phyloP scores from a whole-genome alignment of 2,329 filamentous ascomycete species.

The Colletotrichum aenigma region DNA sequence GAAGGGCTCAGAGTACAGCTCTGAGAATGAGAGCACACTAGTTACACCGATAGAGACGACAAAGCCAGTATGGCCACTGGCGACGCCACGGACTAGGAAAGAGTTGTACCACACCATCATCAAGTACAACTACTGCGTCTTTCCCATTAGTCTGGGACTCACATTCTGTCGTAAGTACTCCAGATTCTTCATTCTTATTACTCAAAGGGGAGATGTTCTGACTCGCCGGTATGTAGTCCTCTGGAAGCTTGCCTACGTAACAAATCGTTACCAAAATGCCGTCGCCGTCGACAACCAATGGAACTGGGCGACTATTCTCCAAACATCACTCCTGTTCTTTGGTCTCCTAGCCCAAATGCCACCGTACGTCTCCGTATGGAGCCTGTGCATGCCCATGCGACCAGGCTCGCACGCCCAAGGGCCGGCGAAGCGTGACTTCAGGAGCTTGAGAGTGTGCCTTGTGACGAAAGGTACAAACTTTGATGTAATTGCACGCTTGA shows the following conservation, averaged over 20 bases:
- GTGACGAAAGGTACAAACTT: not conserved
- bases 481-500: not conserved
- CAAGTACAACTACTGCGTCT: not conserved
- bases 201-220: not conserved
- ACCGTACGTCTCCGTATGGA: not conserved
- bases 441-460: not conserved
- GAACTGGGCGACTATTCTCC: not conserved
- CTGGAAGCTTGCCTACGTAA: not conserved
- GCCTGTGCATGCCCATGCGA: not conserved
- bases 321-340: not conserved
- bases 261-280: not conserved
- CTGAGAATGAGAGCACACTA: not conserved
- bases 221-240: not conserved
- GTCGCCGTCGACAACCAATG: not conserved
- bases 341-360: not conserved
- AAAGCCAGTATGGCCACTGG: not conserved
- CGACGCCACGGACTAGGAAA: not conserved
- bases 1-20: not conserved
- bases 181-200: not conserved
- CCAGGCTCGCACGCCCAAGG: not conserved
- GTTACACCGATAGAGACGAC: not conserved
- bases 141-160: not conserved
- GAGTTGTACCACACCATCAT: not conserved
- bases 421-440: not conserved
- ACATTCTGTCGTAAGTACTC: not conserved